Conservation (phyloP, 2,329 filamentous ascomycete genomes). For the Scedosporium aurantiacum region DNA sequence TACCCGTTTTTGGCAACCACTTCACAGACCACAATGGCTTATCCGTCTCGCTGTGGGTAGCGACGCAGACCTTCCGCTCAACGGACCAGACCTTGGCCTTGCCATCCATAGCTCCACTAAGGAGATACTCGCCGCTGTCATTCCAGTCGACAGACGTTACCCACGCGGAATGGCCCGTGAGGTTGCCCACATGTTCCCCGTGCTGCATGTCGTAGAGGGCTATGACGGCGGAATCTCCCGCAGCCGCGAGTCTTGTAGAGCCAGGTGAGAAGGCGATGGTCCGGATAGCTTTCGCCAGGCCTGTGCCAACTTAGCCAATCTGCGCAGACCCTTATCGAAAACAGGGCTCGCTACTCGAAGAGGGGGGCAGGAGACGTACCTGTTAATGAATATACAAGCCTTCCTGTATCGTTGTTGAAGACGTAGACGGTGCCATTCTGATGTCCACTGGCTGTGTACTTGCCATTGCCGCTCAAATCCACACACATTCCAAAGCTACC, state of each 20-base stretch:
- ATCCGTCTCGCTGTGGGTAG: conserved; percentile 86
- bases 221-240: conserved; percentile 80
- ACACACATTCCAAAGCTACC: conserved; percentile 86
- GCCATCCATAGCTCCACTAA: conserved; percentile 82
- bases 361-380: conserved; percentile 36
- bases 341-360: not conserved
- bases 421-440: conserved; percentile 87
- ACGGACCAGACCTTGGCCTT: conserved; percentile 96
- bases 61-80: conserved; percentile 72
- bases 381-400: conserved; percentile 74
- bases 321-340: not conserved
- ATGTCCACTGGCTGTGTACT: conserved; percentile 82
- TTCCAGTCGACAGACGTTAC: conserved; percentile 89
- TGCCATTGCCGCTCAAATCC: conserved; percentile 68
- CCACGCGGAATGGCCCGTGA: conserved; percentile 74
- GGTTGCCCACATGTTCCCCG: conserved; percentile 82
- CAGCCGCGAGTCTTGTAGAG: conserved; percentile 74
- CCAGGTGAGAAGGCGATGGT: conserved; percentile 80
- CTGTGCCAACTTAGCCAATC: conserved; percentile 27
- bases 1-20: conserved; percentile 66
- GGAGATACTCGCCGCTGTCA: conserved; percentile 78
- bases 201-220: conserved; percentile 85
- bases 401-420: conserved; percentile 84
- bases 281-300: conserved; percentile 77
- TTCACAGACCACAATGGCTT: conserved; percentile 73